A percentile compares a stretch with the other conserved stretches of the same genome.
phyloP scores from a whole-genome alignment of 2,329 filamentous ascomycete genomes.

The Kalmusia sp. region DNA sequence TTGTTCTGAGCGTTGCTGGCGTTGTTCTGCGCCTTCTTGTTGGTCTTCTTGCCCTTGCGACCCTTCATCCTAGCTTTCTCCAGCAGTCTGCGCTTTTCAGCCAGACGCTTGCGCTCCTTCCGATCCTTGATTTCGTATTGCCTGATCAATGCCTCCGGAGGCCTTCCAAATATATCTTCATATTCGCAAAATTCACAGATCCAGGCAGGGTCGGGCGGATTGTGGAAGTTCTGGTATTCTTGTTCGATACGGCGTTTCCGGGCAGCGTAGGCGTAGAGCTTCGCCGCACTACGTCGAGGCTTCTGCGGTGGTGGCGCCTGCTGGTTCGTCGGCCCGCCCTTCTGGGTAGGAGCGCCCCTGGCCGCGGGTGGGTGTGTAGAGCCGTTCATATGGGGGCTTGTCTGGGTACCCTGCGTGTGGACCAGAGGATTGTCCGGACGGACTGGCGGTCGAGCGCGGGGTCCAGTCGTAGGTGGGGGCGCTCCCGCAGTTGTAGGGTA shows the following conservation, averaged over 20 bases:
- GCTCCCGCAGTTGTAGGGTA: slow-evolving; percentile 33
- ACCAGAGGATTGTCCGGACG: slow-evolving; percentile 48
- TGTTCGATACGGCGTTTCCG: slow-evolving; percentile 79
- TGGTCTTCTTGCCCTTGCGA: slow-evolving; percentile 84
- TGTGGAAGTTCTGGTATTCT: slow-evolving; percentile 76
- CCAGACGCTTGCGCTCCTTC: slow-evolving; percentile 79
- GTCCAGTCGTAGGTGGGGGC: slow-evolving; percentile 24
- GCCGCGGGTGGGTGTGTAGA: slow-evolving; percentile 33
- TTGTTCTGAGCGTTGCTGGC: slow-evolving; percentile 38
- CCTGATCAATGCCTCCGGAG: slow-evolving; percentile 82
- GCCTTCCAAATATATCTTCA: slow-evolving; percentile 90
- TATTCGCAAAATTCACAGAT: slow-evolving; percentile 99
- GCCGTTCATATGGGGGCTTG: slow-evolving; percentile 59
- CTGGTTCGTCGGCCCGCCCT: slow-evolving; percentile 47
- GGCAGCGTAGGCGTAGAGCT: slow-evolving; percentile 77
- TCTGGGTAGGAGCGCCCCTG: slow-evolving; percentile 44
- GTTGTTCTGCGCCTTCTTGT: slow-evolving; percentile 62
- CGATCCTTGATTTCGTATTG: slow-evolving; percentile 96
- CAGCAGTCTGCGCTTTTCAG: slow-evolving; percentile 82
- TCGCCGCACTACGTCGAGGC: slow-evolving; percentile 67
- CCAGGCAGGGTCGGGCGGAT: slow-evolving; percentile 85
- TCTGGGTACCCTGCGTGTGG: slow-evolving; percentile 63
- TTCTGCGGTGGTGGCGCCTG: slow-evolving; percentile 63
- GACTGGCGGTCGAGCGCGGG: slow-evolving; percentile 37
- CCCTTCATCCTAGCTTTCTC: slow-evolving; percentile 96